Base-by-base conservation (phyloP, 2,329 filamentous ascomycete species). In the Claviceps pazoutovae region DNA sequence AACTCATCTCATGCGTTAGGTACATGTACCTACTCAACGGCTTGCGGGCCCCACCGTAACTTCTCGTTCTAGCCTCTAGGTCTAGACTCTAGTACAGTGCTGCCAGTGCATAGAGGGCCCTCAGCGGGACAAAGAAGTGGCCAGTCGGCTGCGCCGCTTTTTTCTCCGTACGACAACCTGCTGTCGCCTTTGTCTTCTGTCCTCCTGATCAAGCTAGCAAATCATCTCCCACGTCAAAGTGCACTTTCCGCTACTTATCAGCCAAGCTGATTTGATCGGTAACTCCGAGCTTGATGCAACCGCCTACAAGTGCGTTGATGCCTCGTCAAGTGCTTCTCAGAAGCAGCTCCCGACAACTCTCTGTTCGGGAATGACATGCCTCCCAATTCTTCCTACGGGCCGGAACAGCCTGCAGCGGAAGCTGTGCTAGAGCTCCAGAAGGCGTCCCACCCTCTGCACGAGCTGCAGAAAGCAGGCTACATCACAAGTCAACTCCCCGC, bases 381-480 rank as follows among this genome's bases (percentile, higher is more conserved):
- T 26, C 7, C n/a, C 4, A 39, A 56, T 17, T 37, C 6, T 8
- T 42, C 44, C 5, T 23, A 34, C 16, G 56, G 56, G 17, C 53
- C 59, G 4, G 56, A 63, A 23, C 45, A 53, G 23, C 53, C 47
- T n/a, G 57, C 60, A 14, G 46, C 53, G 11, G 56, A 54, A 21
- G 56, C 64, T 47, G 0, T 59, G 14, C 30, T 53, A 6, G 55
- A 55, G 3, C 54, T 65, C 2, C 56, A 47, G 8, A 44, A 26
- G 16, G 51, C 59, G 17, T 51, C 59, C 2, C 60, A 61, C 50
- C 41, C 55, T 11, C 17, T 38, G 11, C 34, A 55, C 23, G 51
- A 58, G 11, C 50, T 66, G 5, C 48, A 55, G 26, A 60, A 56
- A 41, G 56, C 54, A 8, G 63, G 63, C 37, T 66, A 64, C 44